Percentiles rank a stretch among this genome's conserved stretches.
Evolutionary conservation across 139 green algal genomes (phyloP).

Genomic region (Closterium sp.): DNA sequence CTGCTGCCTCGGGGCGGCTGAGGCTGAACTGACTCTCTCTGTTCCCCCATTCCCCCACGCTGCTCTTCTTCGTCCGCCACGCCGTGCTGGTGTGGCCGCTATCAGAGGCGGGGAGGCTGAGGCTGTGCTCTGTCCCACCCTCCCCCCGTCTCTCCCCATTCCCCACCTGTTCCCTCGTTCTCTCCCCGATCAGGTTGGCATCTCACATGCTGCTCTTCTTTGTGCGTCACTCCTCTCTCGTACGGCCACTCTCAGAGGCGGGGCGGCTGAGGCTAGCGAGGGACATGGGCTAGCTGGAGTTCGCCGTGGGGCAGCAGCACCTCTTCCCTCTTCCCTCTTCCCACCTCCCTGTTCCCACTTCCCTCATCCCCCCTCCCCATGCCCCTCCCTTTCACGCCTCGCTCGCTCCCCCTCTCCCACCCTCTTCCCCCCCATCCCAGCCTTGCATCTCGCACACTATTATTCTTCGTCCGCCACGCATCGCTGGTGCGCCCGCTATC

Average conservation of each 20-base stretch:
- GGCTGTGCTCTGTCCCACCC: no score
- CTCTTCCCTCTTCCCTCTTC: neutral
- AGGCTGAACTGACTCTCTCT: no score
- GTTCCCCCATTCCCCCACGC: neutral
- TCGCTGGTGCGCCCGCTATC: neutral
- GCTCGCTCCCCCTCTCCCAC: neutral
- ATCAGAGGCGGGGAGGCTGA: no score
- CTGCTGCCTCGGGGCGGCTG: no score
- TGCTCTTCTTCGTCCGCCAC: neutral
- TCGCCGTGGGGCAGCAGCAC: no score
- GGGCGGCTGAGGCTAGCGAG: neutral
- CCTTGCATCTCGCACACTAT: neutral
- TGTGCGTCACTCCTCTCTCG: neutral
- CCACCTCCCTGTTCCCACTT: neutral
- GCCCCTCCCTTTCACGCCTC: no score
- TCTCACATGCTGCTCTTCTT: neutral
- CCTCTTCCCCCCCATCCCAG: neutral
- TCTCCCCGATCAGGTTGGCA: neutral
- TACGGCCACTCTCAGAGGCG: neutral
- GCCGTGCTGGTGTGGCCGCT: no score
- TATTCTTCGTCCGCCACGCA: neutral
- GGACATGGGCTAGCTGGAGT: no score
- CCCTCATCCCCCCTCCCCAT: neutral
- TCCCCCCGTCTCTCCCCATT: neutral
- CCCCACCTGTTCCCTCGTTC: neutral